Evolutionary conservation across 1,284 basidiomycete genomes (phyloP).

Genomic region (Cutaneotrichosporon dermatis): DNA sequence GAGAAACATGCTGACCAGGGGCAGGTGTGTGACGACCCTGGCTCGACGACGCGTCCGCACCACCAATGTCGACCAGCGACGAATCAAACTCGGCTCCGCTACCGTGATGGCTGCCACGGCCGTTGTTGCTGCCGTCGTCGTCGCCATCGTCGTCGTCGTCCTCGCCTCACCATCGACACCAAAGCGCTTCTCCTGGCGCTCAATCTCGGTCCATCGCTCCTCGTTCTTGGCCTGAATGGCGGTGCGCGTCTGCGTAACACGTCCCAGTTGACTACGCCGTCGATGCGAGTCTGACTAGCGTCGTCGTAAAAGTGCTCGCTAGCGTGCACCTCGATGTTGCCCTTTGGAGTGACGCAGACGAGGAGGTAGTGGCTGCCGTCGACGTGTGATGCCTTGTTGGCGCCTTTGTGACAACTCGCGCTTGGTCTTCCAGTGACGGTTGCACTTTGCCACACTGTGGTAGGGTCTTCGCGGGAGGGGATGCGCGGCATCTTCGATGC

Average conservation of each 20-base stretch:
- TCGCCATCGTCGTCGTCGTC: conserved; percentile 30
- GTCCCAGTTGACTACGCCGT: conserved; percentile 36
- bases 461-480: conserved; percentile 54
- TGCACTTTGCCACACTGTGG: conserved; percentile 52
- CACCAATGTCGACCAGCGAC: conserved; percentile 22
- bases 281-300: conserved; percentile 29
- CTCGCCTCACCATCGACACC: conserved; percentile 32
- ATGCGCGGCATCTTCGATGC: conserved; percentile 51
- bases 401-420: conserved; percentile 54
- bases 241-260: conserved; percentile 13
- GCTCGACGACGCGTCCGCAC: background rate
- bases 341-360: conserved; percentile 53
- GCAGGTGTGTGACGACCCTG: conserved; percentile 5
- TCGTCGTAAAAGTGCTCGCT: conserved; percentile 44
- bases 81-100: conserved; percentile 17
- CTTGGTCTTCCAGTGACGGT: conserved; percentile 55
- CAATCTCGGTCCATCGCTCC: conserved; percentile 29
- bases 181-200: conserved; percentile 36
- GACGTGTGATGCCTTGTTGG: conserved; percentile 53
- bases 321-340: conserved; percentile 55
- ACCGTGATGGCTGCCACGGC: conserved; percentile 27
- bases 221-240: conserved; percentile 18
- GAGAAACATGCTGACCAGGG: conserved; percentile 22
- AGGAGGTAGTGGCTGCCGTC: conserved; percentile 56
- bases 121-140: conserved; percentile 21